Evolutionary conservation across 2,329 filamentous ascomycete species (phyloP), one percentile per base, ranked within the genome.

Genomic region (Xylariaceae sp.): DNA sequence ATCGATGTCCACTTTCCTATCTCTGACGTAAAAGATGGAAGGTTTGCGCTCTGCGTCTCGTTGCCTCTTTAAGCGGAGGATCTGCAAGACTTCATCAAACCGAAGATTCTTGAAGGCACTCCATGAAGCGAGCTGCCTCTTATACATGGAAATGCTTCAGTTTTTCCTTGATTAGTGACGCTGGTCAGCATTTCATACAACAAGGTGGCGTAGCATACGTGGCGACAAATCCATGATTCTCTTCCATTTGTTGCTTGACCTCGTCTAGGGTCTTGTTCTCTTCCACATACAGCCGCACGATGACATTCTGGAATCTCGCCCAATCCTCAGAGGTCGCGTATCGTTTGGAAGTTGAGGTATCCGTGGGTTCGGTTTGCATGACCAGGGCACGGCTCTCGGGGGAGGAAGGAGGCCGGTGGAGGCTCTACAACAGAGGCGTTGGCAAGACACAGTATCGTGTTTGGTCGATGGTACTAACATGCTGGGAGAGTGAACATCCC

Each of bases 191-290:
- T 13, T 22, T 9, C 17, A 5, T 12, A 18, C 36, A 16, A 31
- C 9, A 33, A 44, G 49, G 47, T 19, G 49, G 34, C 22, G 7
- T 28, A 28, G 6, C 61, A 55, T 65, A 66, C 64, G 63, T 64
- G 31, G 64, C 61, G 19, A 60, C 50, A 31, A 66, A 66, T 16
- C 60, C 58, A 58, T 64, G 54, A 10, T 63, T 54, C 31, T 61
- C 56, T 44, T 64, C 64, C 63, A 66, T 63, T 47, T 63, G 47
- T 12, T 56, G 53, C 46, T 58, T 62, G 22, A 66, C 63, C 33
- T 66, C 63, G 40, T 64, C 63, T 13, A 66, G 53, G 13, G 63
- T 64, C 50, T 64, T 64, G n/a, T 65, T 63, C 45, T 66, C 58
- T 22, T 66, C 61, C 31, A 66, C 58, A 49, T 66, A 66, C 12